Evolutionary conservation across 257 asterid species (phyloP).

Genomic region (Scutellaria barbata): DNA sequence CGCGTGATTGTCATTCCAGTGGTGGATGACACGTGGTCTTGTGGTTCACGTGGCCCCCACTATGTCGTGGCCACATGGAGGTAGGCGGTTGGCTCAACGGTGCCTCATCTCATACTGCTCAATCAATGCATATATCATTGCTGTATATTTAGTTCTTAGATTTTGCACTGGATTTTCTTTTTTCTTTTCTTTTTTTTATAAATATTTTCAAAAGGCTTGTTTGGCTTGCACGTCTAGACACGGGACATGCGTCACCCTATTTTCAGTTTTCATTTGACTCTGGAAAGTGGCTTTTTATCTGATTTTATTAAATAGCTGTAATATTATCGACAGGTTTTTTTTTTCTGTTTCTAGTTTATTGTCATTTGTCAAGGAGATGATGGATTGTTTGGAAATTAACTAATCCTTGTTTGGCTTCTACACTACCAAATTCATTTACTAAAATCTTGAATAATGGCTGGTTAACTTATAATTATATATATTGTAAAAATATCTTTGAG

Average conservation of each 20-base stretch:
- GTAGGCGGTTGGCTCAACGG: slow-evolving; percentile 35
- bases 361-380: background rate
- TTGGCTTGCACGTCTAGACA: slow-evolving; percentile 46
- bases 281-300: slow-evolving; percentile 28
- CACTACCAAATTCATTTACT: too few species aligned
- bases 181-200: too few species aligned
- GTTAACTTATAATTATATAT: background rate
- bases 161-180: slow-evolving; percentile 26
- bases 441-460: background rate
- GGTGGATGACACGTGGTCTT: slow-evolving; percentile 34
- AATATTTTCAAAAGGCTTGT: slow-evolving; percentile 34
- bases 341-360: background rate
- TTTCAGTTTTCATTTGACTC: background rate
- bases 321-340: background rate
- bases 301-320: background rate
- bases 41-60: slow-evolving; percentile 13
- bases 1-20: slow-evolving; percentile 41
- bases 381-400: slow-evolving; percentile 2
- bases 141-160: background rate
- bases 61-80: slow-evolving; percentile 28
- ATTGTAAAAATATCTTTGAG: background rate
- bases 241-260: slow-evolving; percentile 30
- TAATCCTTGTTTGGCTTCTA: background rate
- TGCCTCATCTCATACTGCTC: slow-evolving; percentile 14
- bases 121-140: background rate